Conservation (phyloP, 1,139 yeast genomes). For the Debaryomyces singareniensis region DNA sequence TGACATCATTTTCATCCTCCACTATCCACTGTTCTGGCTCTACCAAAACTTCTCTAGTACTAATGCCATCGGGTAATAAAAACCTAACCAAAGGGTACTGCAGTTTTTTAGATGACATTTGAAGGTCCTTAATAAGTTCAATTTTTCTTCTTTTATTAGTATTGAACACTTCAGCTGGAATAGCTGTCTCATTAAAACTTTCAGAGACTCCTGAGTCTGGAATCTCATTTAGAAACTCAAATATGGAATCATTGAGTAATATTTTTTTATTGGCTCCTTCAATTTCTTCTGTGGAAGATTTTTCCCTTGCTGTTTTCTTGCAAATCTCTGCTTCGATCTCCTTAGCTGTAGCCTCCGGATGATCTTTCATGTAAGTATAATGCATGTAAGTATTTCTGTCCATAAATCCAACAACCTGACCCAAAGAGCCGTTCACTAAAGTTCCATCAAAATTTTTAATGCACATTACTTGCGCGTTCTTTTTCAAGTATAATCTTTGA, state of each 20-base stretch:
- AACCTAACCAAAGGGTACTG: constrained; percentile 74
- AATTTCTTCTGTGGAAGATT: constrained; percentile 5
- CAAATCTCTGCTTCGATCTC: constrained; percentile 10
- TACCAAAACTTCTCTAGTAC: constrained; percentile 56
- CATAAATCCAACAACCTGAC: constrained; percentile 54
- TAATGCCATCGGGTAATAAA: constrained; percentile 55
- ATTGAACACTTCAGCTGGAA: neutral
- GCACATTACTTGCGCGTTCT: constrained; percentile 94
- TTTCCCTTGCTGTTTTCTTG: constrained; percentile 6
- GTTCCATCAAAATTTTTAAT: constrained; percentile 83
- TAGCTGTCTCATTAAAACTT: constrained; percentile 3
- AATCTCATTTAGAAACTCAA: constrained; percentile 13
- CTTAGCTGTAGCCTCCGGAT: constrained; percentile 13
- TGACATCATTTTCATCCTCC: constrained; percentile 30
- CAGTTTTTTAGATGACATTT: constrained; percentile 19
- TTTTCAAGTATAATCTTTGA: constrained; percentile 52
- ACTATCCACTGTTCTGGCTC: constrained; percentile 41
- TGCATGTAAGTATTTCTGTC: constrained; percentile 31
- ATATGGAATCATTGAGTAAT: constrained; percentile 18
- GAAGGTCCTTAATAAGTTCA: constrained; percentile 12
- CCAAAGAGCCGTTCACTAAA: constrained; percentile 88
- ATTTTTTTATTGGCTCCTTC: constrained; percentile 5
- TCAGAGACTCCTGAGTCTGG: constrained; percentile 1
- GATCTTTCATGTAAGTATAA: constrained; percentile 13
- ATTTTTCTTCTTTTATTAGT: constrained; percentile 15